Conservation (phyloP, 768 basidiomycete species). For the Podaxis sp. region DNA sequence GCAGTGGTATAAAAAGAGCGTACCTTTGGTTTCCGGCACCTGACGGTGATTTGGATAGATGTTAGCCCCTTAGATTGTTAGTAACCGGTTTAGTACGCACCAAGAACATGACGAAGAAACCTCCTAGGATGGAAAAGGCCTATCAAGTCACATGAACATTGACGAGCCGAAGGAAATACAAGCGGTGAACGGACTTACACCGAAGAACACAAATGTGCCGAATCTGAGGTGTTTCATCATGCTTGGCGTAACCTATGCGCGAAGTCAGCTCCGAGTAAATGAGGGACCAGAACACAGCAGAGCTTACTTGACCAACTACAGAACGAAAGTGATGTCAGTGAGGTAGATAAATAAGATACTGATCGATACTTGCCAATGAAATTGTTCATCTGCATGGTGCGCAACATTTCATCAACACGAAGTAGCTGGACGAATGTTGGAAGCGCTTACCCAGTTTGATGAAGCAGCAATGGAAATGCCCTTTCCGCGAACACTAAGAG, state of each 20-base stretch:
- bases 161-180: conserved; percentile 59
- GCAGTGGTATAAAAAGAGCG: conserved; percentile 19
- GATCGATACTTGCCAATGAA: conserved; percentile 53
- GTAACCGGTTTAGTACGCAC: conserved; percentile 34
- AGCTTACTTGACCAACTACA: conserved; percentile 48
- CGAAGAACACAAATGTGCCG: conserved; percentile 51
- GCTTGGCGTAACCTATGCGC: conserved; percentile 55
- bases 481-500: conserved; percentile 71
- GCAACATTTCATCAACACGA: not conserved
- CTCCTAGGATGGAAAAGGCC: conserved; percentile 68
- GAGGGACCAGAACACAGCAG: not conserved
- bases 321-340: not conserved
- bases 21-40: conserved; percentile 75
- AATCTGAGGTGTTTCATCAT: conserved; percentile 67
- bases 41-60: conserved; percentile 18
- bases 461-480: conserved; percentile 75
- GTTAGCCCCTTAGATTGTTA: conserved; percentile 7
- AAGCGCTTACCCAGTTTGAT: conserved; percentile 62
- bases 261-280: conserved; percentile 4
- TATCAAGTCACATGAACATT: conserved; percentile 22
- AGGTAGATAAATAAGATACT: not conserved
- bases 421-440: not conserved
- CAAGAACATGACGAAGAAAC: conserved; percentile 63
- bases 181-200: no score
- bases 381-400: conserved; percentile 63